Conservation (phyloP, 225 moss, liverwort and hornwort species). For the Lunularia cruciata region DNA sequence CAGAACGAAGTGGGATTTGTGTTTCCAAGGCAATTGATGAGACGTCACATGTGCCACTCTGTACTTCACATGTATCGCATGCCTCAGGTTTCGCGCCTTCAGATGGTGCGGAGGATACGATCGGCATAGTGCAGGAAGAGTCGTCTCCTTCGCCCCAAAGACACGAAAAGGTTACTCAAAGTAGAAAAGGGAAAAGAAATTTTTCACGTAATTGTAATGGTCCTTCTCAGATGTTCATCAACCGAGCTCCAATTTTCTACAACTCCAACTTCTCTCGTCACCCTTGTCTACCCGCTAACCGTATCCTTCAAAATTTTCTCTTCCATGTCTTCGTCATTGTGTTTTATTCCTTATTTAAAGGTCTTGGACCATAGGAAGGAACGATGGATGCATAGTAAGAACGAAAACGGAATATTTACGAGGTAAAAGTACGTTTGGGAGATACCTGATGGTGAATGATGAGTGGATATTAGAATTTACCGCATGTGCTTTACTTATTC, state of each 20-base stretch:
- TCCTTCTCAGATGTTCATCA: conserved; percentile 49
- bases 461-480: too few species aligned
- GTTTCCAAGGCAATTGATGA: neutral
- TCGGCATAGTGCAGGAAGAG: neutral
- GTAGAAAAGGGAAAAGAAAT: neutral
- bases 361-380: too few species aligned
- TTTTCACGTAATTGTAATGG: conserved; percentile 12
- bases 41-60: neutral
- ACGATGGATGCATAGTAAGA: too few species aligned
- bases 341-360: too few species aligned
- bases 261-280: conserved; percentile 70
- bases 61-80: neutral
- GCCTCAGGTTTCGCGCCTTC: conserved; percentile 1
- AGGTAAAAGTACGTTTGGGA: too few species aligned
- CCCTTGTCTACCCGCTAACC: conserved; percentile 83
- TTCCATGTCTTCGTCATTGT: too few species aligned
- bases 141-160: neutral
- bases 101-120: neutral
- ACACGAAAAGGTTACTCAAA: neutral
- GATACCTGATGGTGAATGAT: too few species aligned
- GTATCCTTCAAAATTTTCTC: conserved; percentile 57
- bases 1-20: neutral
- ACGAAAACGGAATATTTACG: too few species aligned
- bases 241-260: conserved; percentile 83
- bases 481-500: too few species aligned